Conservation (phyloP, 495 filamentous ascomycete species). For the Aspergillus ellipticus region DNA sequence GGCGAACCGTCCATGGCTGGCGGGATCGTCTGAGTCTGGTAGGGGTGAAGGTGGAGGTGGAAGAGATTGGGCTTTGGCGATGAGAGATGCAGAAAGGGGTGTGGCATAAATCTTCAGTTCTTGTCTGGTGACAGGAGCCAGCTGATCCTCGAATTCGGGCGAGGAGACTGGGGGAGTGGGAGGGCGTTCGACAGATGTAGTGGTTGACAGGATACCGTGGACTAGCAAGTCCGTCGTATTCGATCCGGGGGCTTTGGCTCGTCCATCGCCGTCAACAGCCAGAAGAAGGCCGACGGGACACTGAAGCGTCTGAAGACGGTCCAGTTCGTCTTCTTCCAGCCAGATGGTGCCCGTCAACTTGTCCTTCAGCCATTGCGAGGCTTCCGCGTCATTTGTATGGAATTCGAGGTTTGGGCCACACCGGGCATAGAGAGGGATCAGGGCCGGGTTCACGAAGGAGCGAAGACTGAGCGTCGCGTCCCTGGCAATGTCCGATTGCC, state of each 20-base stretch:
- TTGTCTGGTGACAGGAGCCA: constrained; percentile 6
- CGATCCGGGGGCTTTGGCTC: constrained; percentile 17
- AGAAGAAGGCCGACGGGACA: constrained; percentile 42
- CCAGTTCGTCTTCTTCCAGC: constrained; percentile 33
- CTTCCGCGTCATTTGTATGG: constrained; percentile 32
- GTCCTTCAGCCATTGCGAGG: constrained; percentile 42
- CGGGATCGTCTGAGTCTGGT: constrained; percentile 16
- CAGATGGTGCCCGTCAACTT: constrained; percentile 31
- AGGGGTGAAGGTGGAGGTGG: no score
- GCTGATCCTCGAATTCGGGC: constrained; percentile 20
- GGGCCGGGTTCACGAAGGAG: constrained; percentile 44
- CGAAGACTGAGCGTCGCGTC: constrained; percentile 35
- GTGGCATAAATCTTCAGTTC: constrained; percentile 42
- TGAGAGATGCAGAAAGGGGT: constrained; percentile 31
- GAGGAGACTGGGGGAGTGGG: constrained; percentile 49
- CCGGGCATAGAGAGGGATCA: constrained; percentile 47
- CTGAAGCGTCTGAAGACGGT: constrained; percentile 32
- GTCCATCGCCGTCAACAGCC: constrained; percentile 22
- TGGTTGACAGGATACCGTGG: constrained; percentile 44
- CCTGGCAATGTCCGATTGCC: constrained; percentile 38
- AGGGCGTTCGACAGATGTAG: constrained; percentile 27
- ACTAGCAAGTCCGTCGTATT: constrained; percentile 52
- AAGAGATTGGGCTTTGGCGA: constrained; percentile 33
- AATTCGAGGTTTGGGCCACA: constrained; percentile 50
- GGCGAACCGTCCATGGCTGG: constrained; percentile 22